These are phyloP conservation scores for Solanum medicagineum DNA, from an alignment of 257 asterid species.

Conservation along the genomic window DNA sequence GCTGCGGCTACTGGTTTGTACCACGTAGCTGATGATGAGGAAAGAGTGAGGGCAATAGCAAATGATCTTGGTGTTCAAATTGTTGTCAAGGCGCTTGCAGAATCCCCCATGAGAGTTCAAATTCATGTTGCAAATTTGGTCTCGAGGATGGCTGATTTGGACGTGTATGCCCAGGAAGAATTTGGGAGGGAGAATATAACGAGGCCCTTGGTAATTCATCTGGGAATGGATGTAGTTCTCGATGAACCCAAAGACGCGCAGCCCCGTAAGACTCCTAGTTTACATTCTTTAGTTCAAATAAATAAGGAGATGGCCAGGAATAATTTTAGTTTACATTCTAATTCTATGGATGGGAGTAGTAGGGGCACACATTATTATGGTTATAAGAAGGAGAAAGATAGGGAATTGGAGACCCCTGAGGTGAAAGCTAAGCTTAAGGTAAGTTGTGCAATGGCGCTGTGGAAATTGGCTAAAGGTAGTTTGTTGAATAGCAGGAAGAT, in stretches of 20 bases:
- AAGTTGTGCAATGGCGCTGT: constrained; percentile 58
- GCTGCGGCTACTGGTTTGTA: constrained; percentile 49
- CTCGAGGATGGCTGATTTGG: constrained; percentile 56
- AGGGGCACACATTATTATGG: constrained; percentile 23
- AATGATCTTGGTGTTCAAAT: constrained; percentile 40
- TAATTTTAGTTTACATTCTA: constrained; percentile 8
- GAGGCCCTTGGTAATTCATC: constrained; percentile 58
- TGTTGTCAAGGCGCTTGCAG: constrained; percentile 50
- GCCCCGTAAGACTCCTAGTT: constrained; percentile 28
- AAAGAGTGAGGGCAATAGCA: constrained; percentile 39
- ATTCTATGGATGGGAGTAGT: constrained; percentile 37
- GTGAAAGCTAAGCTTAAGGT: constrained; percentile 44
- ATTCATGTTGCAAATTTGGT: constrained; percentile 49
- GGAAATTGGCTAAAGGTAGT: constrained; percentile 74
- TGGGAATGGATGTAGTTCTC: constrained; percentile 48
- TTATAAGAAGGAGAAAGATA: constrained; percentile 53
- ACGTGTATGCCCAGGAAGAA: constrained; percentile 50
- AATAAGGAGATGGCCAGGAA: constrained; percentile 55
- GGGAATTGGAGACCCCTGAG: constrained; percentile 21
- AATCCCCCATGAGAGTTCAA: constrained; percentile 63
- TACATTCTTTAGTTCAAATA: constrained; percentile 57
- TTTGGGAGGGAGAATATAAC: constrained; percentile 75
- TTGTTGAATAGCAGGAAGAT: constrained; percentile 53
- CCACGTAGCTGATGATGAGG: constrained; percentile 42
- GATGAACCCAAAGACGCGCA: constrained; percentile 32